These are phyloP conservation scores for Coemansia asiatica DNA, from an alignment of 192 early-diverging fungal species.

Conservation along the genomic window DNA sequence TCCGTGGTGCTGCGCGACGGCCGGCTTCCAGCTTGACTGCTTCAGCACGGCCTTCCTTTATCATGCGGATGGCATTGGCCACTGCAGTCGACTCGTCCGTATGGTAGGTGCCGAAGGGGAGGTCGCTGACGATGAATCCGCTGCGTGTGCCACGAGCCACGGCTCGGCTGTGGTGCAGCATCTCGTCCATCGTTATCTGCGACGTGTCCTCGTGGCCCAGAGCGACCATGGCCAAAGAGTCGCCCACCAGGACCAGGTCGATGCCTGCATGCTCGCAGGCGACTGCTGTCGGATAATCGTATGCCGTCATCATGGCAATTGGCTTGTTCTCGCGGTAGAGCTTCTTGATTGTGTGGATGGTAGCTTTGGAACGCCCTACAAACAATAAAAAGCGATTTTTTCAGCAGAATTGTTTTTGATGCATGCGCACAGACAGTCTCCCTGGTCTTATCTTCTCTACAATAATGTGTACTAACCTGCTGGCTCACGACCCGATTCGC, in stretches of 20 bases:
- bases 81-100: slow-evolving; percentile 70
- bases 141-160: slow-evolving; percentile 77
- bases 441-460: no score
- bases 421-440: no score
- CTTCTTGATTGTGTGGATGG: slow-evolving; percentile 75
- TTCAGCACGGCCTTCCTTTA: slow-evolving; percentile 89
- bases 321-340: slow-evolving; percentile 72
- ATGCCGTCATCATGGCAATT: slow-evolving; percentile 93
- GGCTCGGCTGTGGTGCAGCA: slow-evolving; percentile 92
- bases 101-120: slow-evolving; percentile 95
- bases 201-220: slow-evolving; percentile 87
- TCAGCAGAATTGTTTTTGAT: no score
- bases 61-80: slow-evolving; percentile 72
- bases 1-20: slow-evolving; percentile 74
- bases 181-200: slow-evolving; percentile 87
- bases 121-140: slow-evolving; percentile 83
- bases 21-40: slow-evolving; percentile 98
- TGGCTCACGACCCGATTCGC: slow-evolving; percentile 11
- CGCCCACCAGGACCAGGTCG: slow-evolving; percentile 91
- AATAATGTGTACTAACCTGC: slow-evolving; percentile 13
- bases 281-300: slow-evolving; percentile 91
- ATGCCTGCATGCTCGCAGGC: slow-evolving; percentile 80
- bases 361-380: slow-evolving; percentile 70
- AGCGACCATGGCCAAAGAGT: slow-evolving; percentile 96
- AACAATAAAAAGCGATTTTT: background rate